Conservation (phyloP, 805 yeast species). For the Candida ponderosae region DNA sequence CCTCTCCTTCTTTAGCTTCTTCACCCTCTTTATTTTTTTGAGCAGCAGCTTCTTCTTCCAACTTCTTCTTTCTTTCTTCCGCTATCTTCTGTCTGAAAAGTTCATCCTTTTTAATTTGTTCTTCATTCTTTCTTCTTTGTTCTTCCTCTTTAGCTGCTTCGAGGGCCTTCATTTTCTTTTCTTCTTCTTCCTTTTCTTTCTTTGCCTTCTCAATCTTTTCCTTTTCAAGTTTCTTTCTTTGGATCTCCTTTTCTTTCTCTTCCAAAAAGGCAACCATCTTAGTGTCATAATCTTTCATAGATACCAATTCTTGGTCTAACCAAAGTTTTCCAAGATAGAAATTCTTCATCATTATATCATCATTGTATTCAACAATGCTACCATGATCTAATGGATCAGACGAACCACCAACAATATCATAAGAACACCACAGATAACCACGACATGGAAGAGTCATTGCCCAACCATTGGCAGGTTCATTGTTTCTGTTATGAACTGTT, state of each 20-base stretch:
- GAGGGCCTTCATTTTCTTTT: too few species aligned
- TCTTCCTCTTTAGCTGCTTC: background rate
- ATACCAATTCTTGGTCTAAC: constrained; percentile 17
- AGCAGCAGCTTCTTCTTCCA: background rate
- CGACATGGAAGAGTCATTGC: constrained; percentile 40
- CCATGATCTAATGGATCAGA: constrained; percentile 18
- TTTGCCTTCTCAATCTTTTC: background rate
- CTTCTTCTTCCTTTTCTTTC: background rate
- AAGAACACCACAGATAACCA: constrained; percentile 56
- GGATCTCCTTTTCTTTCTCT: constrained; percentile 1
- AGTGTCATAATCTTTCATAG: constrained; percentile 9
- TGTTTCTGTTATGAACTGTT: constrained; percentile 14
- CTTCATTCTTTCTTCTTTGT: background rate
- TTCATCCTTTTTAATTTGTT: too few species aligned
- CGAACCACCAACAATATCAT: constrained; percentile 39
- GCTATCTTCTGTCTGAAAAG: too few species aligned
- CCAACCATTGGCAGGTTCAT: constrained; percentile 49
- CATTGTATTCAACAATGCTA: constrained; percentile 14
- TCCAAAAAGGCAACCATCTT: constrained; percentile 1
- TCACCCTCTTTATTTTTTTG: too few species aligned
- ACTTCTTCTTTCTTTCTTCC: too few species aligned
- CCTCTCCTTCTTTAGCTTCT: background rate
- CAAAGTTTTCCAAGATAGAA: constrained; percentile 22
- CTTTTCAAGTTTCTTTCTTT: background rate
- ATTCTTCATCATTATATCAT: constrained; percentile 12